Evolutionary conservation across 257 asterid species (phyloP).

Genomic region (Solanum ahanhuiri): DNA sequence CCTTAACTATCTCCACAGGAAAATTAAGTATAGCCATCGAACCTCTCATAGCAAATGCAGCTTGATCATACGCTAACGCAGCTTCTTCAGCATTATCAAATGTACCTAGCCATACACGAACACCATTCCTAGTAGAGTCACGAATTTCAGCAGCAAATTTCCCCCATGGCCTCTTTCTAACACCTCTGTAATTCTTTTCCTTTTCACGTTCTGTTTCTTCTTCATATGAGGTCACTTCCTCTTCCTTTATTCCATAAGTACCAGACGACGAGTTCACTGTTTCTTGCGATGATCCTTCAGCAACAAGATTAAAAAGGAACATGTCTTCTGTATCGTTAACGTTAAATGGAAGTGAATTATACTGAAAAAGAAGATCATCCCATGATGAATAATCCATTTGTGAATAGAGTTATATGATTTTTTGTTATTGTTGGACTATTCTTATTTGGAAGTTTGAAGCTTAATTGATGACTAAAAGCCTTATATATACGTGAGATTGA

Average conservation of each 20-base stretch:
- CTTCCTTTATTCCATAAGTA: slow-evolving; percentile 18
- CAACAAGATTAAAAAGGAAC: no score
- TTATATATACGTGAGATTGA: neutral
- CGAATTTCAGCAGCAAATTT: slow-evolving; percentile 83
- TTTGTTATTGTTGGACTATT: neutral
- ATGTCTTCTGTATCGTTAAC: no score
- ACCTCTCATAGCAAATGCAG: slow-evolving; percentile 71
- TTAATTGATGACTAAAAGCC: neutral
- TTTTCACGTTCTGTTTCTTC: neutral
- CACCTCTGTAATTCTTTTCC: slow-evolving; percentile 51
- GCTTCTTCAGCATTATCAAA: slow-evolving; percentile 82
- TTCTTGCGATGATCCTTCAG: no score
- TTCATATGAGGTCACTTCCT: slow-evolving; percentile 36
- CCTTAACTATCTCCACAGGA: slow-evolving; percentile 54
- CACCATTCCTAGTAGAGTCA: slow-evolving; percentile 74
- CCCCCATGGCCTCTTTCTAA: slow-evolving; percentile 82
- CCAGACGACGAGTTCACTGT: no score
- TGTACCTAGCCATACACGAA: slow-evolving; percentile 81
- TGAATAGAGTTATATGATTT: neutral
- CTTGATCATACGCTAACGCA: slow-evolving; percentile 85
- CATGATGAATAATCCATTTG: no score
- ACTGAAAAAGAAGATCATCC: no score
- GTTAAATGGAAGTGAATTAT: no score
- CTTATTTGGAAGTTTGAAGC: neutral
- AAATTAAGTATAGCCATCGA: slow-evolving; percentile 62